These are phyloP conservation scores for Colletotrichum sp. DNA, from an alignment of 2,329 filamentous ascomycete genomes.

Conservation along the genomic window DNA sequence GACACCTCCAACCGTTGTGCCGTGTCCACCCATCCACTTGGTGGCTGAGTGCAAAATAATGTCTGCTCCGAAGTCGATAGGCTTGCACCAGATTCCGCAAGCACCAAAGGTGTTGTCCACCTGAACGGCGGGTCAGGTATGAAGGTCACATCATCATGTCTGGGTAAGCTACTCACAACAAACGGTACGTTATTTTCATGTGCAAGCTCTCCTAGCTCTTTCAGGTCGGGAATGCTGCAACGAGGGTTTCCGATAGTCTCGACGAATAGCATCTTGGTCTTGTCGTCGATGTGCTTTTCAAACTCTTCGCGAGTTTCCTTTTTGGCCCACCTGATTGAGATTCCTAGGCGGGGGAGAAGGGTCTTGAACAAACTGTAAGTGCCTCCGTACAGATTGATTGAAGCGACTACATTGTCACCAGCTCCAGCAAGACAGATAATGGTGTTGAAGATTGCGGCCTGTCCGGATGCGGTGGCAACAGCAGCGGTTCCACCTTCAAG, in stretches of 20 bases:
- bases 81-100: constrained; percentile 69
- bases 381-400: constrained; percentile 89
- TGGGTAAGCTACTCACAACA: constrained; percentile 10
- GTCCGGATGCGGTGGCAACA: constrained; percentile 83
- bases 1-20: constrained; percentile 72
- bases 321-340: constrained; percentile 61
- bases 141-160: not conserved
- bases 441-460: constrained; percentile 77
- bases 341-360: constrained; percentile 38
- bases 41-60: constrained; percentile 75
- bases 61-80: constrained; percentile 73
- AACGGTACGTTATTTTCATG: constrained; percentile 40
- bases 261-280: constrained; percentile 88
- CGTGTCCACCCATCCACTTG: constrained; percentile 78
- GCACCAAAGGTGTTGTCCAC: constrained; percentile 77
- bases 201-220: constrained; percentile 67
- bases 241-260: constrained; percentile 93
- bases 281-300: constrained; percentile 85
- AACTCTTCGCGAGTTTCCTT: constrained; percentile 88
- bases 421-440: constrained; percentile 81
- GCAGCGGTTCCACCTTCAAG: constrained; percentile 90
- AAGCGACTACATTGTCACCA: constrained; percentile 95
- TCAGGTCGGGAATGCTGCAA: constrained; percentile 80
- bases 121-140: not conserved
- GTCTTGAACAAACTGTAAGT: constrained; percentile 99